Percentiles rank a stretch among this genome's conserved stretches.
These are phyloP conservation scores for Myxozyma neotropica DNA, from an alignment of 805 yeast genomes.

Conservation along the genomic window DNA sequence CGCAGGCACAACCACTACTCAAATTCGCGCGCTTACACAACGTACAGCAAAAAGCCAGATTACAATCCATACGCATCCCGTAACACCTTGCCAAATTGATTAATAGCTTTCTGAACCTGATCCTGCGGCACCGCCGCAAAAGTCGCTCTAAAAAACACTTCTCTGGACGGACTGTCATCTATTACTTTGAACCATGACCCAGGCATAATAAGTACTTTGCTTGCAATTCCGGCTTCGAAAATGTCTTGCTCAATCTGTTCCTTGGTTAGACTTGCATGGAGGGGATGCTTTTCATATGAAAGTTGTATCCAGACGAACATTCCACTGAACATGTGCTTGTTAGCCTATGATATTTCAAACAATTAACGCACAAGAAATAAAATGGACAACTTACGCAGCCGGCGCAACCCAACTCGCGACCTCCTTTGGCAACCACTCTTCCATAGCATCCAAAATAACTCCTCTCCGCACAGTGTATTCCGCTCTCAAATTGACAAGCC, in stretches of 20 bases:
- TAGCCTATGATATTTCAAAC: no score
- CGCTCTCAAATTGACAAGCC: slow-evolving; percentile 73
- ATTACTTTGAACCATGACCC: slow-evolving; percentile 48
- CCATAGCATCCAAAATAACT: slow-evolving; percentile 75
- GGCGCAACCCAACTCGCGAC: slow-evolving; percentile 46
- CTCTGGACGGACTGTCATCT: slow-evolving; percentile 15
- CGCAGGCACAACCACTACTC: background rate
- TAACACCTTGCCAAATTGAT: slow-evolving; percentile 43
- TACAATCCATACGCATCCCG: slow-evolving; percentile 32
- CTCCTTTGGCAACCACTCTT: slow-evolving; percentile 56
- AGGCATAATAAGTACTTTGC: slow-evolving; percentile 45
- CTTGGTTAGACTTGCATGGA: slow-evolving; percentile 38
- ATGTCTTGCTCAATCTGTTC: slow-evolving; percentile 41
- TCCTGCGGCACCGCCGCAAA: slow-evolving; percentile 48
- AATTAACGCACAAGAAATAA: no score
- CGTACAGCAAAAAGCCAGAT: background rate
- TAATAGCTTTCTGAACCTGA: slow-evolving; percentile 41
- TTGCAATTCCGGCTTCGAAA: slow-evolving; percentile 41
- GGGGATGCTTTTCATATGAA: slow-evolving; percentile 80
- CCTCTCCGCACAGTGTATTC: slow-evolving; percentile 90
- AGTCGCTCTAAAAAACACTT: slow-evolving; percentile 48
- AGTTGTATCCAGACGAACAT: slow-evolving; percentile 78
- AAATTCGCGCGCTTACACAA: background rate
- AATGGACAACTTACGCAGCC: slow-evolving; percentile 59
- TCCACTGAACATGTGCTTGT: slow-evolving; percentile 48